Evolutionary conservation across 208 protist genomes (phyloP).

Genomic region (Leishmania guyanensis): DNA sequence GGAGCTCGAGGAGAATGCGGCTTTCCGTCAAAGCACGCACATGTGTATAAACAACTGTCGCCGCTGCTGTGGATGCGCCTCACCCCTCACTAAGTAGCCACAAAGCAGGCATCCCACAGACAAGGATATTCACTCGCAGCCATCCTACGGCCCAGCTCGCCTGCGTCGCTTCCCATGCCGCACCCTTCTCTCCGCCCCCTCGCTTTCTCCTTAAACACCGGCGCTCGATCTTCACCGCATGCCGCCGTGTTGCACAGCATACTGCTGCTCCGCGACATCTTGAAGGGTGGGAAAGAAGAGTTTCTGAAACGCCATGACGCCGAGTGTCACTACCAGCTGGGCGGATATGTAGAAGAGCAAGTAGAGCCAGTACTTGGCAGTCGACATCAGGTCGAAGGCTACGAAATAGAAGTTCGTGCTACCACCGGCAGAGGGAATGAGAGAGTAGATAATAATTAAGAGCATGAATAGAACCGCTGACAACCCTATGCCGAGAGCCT

Average conservation of each 20-base stretch:
- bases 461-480: conserved; percentile 54
- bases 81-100: too few species aligned
- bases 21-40: too few species aligned
- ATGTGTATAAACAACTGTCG: too few species aligned
- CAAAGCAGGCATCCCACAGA: background rate
- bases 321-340: conserved; percentile 58
- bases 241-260: conserved; percentile 27
- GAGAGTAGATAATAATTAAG: conserved; percentile 64
- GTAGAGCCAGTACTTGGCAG: conserved; percentile 80
- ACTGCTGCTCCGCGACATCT: conserved; percentile 59
- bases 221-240: too few species aligned
- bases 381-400: conserved; percentile 59
- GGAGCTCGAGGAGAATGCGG: too few species aligned
- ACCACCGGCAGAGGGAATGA: conserved; percentile 55
- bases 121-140: too few species aligned
- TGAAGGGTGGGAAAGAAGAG: conserved; percentile 60
- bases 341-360: conserved; percentile 55
- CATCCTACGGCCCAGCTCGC: too few species aligned
- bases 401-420: conserved; percentile 73
- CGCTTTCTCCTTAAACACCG: background rate
- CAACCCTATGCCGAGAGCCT: conserved; percentile 55
- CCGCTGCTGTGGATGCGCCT: too few species aligned
- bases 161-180: too few species aligned
- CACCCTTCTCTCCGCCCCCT: background rate
- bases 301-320: conserved; percentile 59